Conservation (phyloP, 2,329 filamentous ascomycete genomes). For the Fusarium sp. region DNA sequence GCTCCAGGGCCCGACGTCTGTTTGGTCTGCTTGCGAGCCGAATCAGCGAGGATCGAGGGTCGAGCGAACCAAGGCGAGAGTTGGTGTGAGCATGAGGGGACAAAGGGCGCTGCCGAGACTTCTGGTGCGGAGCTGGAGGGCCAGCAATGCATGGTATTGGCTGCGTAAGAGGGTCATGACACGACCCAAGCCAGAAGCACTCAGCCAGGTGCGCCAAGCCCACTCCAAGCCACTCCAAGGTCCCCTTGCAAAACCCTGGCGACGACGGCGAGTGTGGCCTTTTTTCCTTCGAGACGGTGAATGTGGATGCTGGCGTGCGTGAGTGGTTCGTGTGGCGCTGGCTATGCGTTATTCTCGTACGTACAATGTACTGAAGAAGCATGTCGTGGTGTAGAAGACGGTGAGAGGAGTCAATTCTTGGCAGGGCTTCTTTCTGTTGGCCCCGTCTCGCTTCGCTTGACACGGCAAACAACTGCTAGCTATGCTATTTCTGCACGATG, state of each 20-base stretch:
- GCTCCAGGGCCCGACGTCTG: slow-evolving; percentile 19
- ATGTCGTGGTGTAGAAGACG: background rate
- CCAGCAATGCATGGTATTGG: slow-evolving; percentile 28
- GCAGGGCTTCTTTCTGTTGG: background rate
- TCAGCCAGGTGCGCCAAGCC: slow-evolving; percentile 4
- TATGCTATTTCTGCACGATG: slow-evolving; percentile 5
- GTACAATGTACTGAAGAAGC: slow-evolving; percentile 3
- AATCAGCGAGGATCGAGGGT: slow-evolving; percentile 12
- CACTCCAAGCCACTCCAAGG: slow-evolving; percentile 33
- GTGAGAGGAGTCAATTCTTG: background rate
- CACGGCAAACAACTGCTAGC: background rate
- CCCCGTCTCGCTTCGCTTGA: background rate
- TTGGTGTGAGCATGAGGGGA: slow-evolving; percentile 7
- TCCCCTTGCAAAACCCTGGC: slow-evolving; percentile 1
- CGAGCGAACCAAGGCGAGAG: slow-evolving; percentile 9
- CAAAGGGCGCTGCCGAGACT: slow-evolving; percentile 36
- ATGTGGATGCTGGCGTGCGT: slow-evolving; percentile 26
- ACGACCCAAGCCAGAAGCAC: slow-evolving; percentile 32
- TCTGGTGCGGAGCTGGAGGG: slow-evolving; percentile 34
- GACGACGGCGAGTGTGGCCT: background rate
- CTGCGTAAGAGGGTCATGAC: slow-evolving; percentile 29
- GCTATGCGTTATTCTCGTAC: slow-evolving; percentile 13
- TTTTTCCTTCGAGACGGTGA: slow-evolving; percentile 2
- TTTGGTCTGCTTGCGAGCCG: slow-evolving; percentile 18
- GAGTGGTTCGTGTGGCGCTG: slow-evolving; percentile 25